Percentiles rank a stretch among this genome's conserved stretches.
These are phyloP conservation scores for Amylocarpus encephaloides DNA, from an alignment of 2,329 filamentous ascomycete genomes.

Conservation along the genomic window DNA sequence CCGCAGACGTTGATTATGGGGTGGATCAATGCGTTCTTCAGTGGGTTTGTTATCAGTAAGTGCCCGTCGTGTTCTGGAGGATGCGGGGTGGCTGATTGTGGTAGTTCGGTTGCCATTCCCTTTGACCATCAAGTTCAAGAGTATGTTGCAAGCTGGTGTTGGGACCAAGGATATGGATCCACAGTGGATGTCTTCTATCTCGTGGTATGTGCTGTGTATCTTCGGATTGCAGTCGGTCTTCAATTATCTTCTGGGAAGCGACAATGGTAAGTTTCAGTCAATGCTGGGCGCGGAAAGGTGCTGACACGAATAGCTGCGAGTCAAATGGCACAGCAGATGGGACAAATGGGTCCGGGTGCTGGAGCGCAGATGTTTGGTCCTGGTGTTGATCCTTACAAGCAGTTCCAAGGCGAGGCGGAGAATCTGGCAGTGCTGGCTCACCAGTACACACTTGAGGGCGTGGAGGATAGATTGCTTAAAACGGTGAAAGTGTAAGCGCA, in stretches of 20 bases:
- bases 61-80: slow-evolving; percentile 16
- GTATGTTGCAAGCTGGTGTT: slow-evolving; percentile 96
- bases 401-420: slow-evolving; percentile 87
- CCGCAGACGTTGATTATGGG: slow-evolving; percentile 99
- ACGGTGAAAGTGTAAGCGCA: slow-evolving; percentile 24
- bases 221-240: slow-evolving; percentile 97
- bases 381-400: slow-evolving; percentile 90
- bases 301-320: slow-evolving; percentile 61
- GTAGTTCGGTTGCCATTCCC: slow-evolving; percentile 94
- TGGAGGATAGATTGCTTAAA: slow-evolving; percentile 76
- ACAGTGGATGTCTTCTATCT: slow-evolving; percentile 96
- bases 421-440: slow-evolving; percentile 94
- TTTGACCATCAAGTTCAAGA: slow-evolving; percentile 97
- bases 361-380: slow-evolving; percentile 73
- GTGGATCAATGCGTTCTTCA: slow-evolving; percentile 99
- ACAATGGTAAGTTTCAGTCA: slow-evolving; percentile 65
- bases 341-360: slow-evolving; percentile 61
- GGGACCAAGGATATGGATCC: slow-evolving; percentile 95
- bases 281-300: not conserved
- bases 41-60: slow-evolving; percentile 92
- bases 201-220: slow-evolving; percentile 97
- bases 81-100: slow-evolving; percentile 20
- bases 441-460: slow-evolving; percentile 80
- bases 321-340: slow-evolving; percentile 83
- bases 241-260: slow-evolving; percentile 90